Percentiles rank a stretch among this genome's conserved stretches.
phyloP scores from a whole-genome alignment of 257 asterid genomes.

The Nicotiana undulata region DNA sequence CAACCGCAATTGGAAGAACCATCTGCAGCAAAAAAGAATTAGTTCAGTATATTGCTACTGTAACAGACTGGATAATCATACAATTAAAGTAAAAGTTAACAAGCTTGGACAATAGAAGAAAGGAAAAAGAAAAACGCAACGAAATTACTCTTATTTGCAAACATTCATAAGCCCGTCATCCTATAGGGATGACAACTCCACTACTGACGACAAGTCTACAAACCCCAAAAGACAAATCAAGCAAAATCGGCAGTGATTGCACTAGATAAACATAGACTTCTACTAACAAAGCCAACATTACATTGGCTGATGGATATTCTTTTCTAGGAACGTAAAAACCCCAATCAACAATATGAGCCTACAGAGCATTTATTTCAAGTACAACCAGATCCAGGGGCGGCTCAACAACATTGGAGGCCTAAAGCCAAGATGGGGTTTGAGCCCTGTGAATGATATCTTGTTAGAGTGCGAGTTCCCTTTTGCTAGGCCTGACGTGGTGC shows the following conservation, averaged over 20 bases:
- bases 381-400: no score
- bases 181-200: neutral
- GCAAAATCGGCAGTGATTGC: neutral
- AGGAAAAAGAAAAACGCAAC: neutral
- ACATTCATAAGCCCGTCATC: neutral
- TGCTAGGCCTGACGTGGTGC: no score
- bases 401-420: no score
- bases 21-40: conserved; percentile 38
- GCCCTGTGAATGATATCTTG: no score
- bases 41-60: neutral
- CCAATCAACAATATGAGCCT: neutral
- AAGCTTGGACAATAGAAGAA: neutral
- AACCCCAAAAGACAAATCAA: neutral
- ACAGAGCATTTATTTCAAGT: neutral
- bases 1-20: conserved; percentile 97
- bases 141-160: neutral
- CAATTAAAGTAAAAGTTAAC: neutral
- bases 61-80: neutral
- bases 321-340: neutral
- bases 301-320: neutral
- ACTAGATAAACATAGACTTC: neutral
- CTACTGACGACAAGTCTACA: neutral
- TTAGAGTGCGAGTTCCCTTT: no score
- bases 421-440: no score
- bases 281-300: neutral